phyloP scores from a whole-genome alignment of 2,329 filamentous ascomycete species.

The Calonectria montana region DNA sequence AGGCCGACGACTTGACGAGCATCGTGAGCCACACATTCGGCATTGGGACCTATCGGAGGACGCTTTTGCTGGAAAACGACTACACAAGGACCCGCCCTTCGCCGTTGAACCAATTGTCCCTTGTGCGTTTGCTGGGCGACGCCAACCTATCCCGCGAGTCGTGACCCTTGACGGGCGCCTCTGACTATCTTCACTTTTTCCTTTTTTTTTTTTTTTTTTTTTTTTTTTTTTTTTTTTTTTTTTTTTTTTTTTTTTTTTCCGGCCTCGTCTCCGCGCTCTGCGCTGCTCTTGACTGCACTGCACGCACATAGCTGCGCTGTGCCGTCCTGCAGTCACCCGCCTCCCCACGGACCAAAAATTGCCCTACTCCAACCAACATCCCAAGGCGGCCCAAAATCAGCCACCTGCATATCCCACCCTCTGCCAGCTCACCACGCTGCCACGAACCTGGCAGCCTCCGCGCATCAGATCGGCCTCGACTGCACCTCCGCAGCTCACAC shows the following conservation, averaged over 20 bases:
- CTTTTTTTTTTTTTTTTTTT: conserved; percentile 1
- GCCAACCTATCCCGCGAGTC: conserved; percentile 22
- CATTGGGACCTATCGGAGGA: conserved; percentile 4
- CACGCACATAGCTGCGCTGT: conserved; percentile 32
- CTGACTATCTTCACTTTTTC: conserved; percentile 15
- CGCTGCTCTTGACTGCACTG: conserved; percentile 16
- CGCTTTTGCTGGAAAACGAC: conserved; percentile 7
- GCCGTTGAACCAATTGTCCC: conserved; percentile 20
- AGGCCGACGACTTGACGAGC: conserved; percentile 10
- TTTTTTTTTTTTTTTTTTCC: conserved; percentile 2
- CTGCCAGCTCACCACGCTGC: conserved; percentile 47
- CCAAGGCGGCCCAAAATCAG: conserved; percentile 45
- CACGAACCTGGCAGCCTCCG: conserved; percentile 43
- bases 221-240: neutral
- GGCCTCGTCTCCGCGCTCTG: conserved; percentile 24
- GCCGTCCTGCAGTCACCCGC: conserved; percentile 37
- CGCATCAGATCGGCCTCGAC: conserved; percentile 42
- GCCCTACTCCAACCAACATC: conserved; percentile 39
- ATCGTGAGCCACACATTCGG: conserved; percentile 9
- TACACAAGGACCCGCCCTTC: conserved; percentile 18
- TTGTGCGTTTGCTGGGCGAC: conserved; percentile 30
- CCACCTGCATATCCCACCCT: conserved; percentile 48
- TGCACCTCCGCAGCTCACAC: conserved; percentile 34
- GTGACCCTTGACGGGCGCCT: conserved; percentile 29
- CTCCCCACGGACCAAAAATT: conserved; percentile 36